phyloP scores from a whole-genome alignment of 495 filamentous ascomycete species.

The Aspergillus leporis region DNA sequence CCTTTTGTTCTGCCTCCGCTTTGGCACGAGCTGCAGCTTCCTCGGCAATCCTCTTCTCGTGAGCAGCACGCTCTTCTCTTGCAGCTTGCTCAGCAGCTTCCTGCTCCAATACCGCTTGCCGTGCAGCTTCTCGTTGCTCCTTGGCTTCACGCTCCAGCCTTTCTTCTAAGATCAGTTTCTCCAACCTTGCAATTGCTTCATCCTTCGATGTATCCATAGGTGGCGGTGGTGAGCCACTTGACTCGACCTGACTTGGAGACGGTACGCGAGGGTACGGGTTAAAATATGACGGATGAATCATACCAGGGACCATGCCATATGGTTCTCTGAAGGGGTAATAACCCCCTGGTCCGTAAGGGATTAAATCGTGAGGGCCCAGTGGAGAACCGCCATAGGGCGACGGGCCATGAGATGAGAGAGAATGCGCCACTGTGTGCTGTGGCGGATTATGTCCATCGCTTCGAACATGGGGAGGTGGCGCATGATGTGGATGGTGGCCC shows the following conservation, averaged over 20 bases:
- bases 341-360: constrained; percentile 43
- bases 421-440: constrained; percentile 34
- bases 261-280: constrained; percentile 36
- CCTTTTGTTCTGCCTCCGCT: constrained; percentile 50
- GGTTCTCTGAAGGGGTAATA: constrained; percentile 47
- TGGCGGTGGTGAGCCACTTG: constrained; percentile 25
- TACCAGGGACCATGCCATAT: constrained; percentile 42
- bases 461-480: constrained; percentile 28
- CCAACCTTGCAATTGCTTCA: constrained; percentile 53
- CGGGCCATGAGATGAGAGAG: constrained; percentile 30
- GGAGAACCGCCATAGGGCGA: constrained; percentile 39
- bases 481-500: constrained; percentile 31
- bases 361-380: constrained; percentile 45
- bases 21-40: constrained; percentile 45
- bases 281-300: constrained; percentile 41
- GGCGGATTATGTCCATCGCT: constrained; percentile 30
- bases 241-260: constrained; percentile 35
- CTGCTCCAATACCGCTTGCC: constrained; percentile 37
- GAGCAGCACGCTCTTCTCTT: constrained; percentile 49
- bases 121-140: constrained; percentile 46
- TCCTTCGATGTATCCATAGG: constrained; percentile 43
- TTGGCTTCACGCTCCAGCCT: constrained; percentile 44
- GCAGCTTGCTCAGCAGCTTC: constrained; percentile 54
- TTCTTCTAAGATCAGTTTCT: constrained; percentile 53
- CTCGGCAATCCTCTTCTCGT: constrained; percentile 42